These are phyloP conservation scores for Solanum ahanhuiri DNA, from an alignment of 257 asterid species.

Conservation along the genomic window DNA sequence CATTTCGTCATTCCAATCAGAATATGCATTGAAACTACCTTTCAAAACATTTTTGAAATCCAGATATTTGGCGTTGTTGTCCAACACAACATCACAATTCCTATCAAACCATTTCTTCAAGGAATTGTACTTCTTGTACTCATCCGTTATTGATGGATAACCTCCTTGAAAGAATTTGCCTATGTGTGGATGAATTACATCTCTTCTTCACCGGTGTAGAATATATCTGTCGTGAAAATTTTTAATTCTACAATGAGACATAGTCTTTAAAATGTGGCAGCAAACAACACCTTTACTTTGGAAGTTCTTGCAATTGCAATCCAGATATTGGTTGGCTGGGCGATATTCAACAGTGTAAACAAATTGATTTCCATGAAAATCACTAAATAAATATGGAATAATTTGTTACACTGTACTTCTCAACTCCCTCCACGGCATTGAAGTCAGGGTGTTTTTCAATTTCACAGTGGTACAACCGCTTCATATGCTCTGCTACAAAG, in stretches of 20 bases:
- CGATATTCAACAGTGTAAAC: not conserved
- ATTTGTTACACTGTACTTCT: not conserved
- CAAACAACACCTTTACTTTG: not conserved
- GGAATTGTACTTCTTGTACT: not conserved
- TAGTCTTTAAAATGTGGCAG: not conserved
- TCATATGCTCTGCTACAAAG: not conserved
- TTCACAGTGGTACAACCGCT: not conserved
- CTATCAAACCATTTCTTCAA: not conserved
- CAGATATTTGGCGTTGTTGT: not conserved
- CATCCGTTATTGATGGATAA: not conserved
- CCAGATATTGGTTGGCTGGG: not conserved
- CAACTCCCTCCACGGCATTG: not conserved
- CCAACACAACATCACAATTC: not conserved
- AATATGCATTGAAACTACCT: not conserved
- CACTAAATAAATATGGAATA: not conserved
- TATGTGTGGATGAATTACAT: not conserved
- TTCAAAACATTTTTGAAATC: not conserved
- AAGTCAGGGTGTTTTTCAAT: not conserved
- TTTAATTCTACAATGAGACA: not conserved
- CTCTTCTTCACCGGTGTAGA: not conserved
- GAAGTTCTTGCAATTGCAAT: not conserved
- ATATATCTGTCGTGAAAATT: accelerated
- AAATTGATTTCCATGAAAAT: not conserved
- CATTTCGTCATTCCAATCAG: not conserved
- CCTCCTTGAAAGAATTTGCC: not conserved